Evolutionary conservation across 345 rosid genomes (phyloP), one percentile per base, ranked within the genome.

Genomic region (Moricandia arvensis): DNA sequence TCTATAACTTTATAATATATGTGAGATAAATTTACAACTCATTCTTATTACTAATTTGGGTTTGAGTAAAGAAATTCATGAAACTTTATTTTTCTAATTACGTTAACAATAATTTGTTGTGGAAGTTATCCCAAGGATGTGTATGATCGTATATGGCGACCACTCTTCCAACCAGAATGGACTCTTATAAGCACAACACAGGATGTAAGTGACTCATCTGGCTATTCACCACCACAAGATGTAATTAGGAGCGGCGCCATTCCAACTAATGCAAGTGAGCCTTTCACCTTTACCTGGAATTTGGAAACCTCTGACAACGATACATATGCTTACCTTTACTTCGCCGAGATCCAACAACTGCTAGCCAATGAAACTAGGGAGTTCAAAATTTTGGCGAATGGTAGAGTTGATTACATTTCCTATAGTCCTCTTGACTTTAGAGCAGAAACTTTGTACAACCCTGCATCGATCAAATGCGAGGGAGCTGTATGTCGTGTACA

Each of bases 101-200:
- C n/a, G 17, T 6, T n/a, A n/a, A 35, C 41, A 35, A 45, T n/a
- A 45, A 17, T 45, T 45, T 16, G 0, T n/a, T 7, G 57, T 51
- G 57, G 57, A 8, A 51, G 57, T 51, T 51, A 51, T 17, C 57
- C 57, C 57, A 51, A 51, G 57, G 57, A 51, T 51, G 57, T 51
- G 1, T 51, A 54, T 41, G 87, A 86, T 38, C 83, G 87, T 13
- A 0, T 70, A 11, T 86, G 89, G 85, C 0, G 0, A 24, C 83
- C 86, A 10, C 7, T 1, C 9, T 37, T 6, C 0, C 4, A 0
- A 15, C 1, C 0, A 0, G 1, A 53, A 0, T 81, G 79, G 75
- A 65, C 47, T 0, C 69, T 15, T 0, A n/a, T 58, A 60, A 70
- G 6, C 5, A 72, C 85, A 69, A 53, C 74, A 15, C 43, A 2